Evolutionary conservation across 257 asterid genomes (phyloP).

Genomic region (Knoxia roxburghii): DNA sequence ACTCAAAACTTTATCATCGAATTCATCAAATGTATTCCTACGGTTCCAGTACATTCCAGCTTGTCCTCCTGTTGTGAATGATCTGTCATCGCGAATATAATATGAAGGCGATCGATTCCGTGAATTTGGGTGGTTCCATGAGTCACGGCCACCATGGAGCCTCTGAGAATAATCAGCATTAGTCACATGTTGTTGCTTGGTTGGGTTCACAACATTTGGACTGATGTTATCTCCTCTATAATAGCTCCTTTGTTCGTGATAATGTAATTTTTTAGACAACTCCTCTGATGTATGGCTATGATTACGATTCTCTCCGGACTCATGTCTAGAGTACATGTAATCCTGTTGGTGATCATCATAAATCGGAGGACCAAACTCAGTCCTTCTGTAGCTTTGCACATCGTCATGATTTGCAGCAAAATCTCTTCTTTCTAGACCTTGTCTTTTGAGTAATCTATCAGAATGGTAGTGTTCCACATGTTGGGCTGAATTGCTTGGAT

Average conservation of each 20-base stretch:
- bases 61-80: constrained; percentile 5
- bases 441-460: constrained; percentile 10
- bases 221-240: constrained; percentile 11
- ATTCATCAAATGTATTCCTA: not conserved
- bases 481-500: constrained; percentile 8
- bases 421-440: constrained; percentile 9
- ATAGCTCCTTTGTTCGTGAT: constrained; percentile 1
- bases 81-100: constrained; percentile 13
- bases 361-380: constrained; percentile 6
- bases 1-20: not conserved
- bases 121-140: constrained; percentile 15
- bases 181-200: not conserved
- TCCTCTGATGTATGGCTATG: constrained; percentile 16
- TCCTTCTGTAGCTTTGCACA: constrained; percentile 9
- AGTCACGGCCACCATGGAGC: constrained; percentile 7
- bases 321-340: constrained; percentile 14
- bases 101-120: constrained; percentile 7
- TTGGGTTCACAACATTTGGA: constrained; percentile 8
- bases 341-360: constrained; percentile 8
- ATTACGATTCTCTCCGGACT: constrained; percentile 4
- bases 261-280: constrained; percentile 2
- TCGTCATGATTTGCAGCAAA: constrained; percentile 13
- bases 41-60: constrained; percentile 12
- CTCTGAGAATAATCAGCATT: constrained; percentile 13
- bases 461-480: not conserved